Evolutionary conservation across 345 rosid species (phyloP), one percentile per base, ranked within the genome.

Genomic region (Melaleuca quinquenervia): DNA sequence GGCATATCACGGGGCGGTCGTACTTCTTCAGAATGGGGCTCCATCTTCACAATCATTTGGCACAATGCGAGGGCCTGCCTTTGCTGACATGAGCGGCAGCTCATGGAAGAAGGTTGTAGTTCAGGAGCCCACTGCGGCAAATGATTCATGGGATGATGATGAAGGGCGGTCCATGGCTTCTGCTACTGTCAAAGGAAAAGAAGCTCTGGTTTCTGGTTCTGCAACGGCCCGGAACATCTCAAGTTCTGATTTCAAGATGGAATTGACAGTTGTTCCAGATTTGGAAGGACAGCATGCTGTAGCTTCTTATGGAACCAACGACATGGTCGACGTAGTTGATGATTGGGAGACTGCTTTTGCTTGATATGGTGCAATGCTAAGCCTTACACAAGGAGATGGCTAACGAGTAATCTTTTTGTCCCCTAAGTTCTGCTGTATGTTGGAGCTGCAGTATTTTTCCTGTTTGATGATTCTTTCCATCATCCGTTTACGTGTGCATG

Each of bases 321-420:
- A 70, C 78, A 32, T 20, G 48, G 92, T 80, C 1, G 93, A 92
- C 45, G 98, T 94, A 83, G 96, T 87, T 50, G 98, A 96, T 88
- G 96, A 95, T 85, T 96, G 98, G 99, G 99, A 95, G 89, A 92
- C 95, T 84, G 97, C 95, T 85, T 96, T 88, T 85, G 96, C 95
- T 29, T 91, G 89, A 90, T 89, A 20, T 70, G 24, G 48, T 70
- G 78, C 76, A 11, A 64, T 64, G 76, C 45, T 16, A 32, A 64
- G 76, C 76, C 76, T 29, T 64, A 64, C 0, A 44, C 11, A 22
- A 64, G 76, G 76, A 52, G 24, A 64, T 64, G 76, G 76, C 76
- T 32, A 32, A 44, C 45, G 8, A 64, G 76, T 64, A 64, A 64
- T 64, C 22, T 64, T 64, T 64, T 32, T 36, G 8, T 32, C 76